Evolutionary conservation across 495 filamentous ascomycete genomes (phyloP), one percentile per base, ranked within the genome.

Genomic region (Eremomyces bilateralis): DNA sequence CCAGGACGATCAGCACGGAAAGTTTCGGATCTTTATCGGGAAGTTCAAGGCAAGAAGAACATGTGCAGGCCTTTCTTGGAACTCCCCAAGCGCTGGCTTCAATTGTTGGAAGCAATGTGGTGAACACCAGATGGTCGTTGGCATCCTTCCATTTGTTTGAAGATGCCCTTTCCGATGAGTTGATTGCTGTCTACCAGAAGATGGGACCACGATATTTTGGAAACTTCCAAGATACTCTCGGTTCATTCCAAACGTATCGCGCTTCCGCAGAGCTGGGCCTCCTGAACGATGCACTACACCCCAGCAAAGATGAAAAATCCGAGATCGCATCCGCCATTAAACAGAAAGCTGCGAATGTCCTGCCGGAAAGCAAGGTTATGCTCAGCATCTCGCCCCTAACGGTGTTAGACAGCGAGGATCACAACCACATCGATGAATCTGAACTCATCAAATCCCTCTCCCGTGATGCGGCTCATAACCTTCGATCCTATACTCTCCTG

Each of bases 211-310:
- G 81, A 21, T 97, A 97, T 45, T 71, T 76, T 51, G 88, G 88
- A 1, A 95, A 94, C 48, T 92, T 85, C 45, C 88, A 97, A 50
- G 88, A 97, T 49, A 83, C 81, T 41, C 62, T 97, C 15, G 88
- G 88, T 6, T 85, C 84, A 12, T 93, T 97, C 47, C 84, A 94
- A 48, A 97, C 88, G 0, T 97, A 95, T 49, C 74, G 74, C 40
- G 83, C 90, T n/a, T 94, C 90, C 17, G 84, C 88, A 13, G 70
- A 78, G 18, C 57, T 97, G 18, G 84, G 85, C 38, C 62, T 94
- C 34, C 76, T 82, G 33, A 93, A 94, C 49, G 88, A 97, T 48
- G 66, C 80, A 33, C 66, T 93, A 17, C 81, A 92, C 50, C 76
- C 81, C 8, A 85, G 82, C 4, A 91, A 82, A 50, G 78, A 85